A percentile compares a stretch with the other conserved stretches of the same genome.
These are phyloP conservation scores for Haplosporangium sp. DNA, from an alignment of 371 early-diverging fungal species.

Conservation along the genomic window DNA sequence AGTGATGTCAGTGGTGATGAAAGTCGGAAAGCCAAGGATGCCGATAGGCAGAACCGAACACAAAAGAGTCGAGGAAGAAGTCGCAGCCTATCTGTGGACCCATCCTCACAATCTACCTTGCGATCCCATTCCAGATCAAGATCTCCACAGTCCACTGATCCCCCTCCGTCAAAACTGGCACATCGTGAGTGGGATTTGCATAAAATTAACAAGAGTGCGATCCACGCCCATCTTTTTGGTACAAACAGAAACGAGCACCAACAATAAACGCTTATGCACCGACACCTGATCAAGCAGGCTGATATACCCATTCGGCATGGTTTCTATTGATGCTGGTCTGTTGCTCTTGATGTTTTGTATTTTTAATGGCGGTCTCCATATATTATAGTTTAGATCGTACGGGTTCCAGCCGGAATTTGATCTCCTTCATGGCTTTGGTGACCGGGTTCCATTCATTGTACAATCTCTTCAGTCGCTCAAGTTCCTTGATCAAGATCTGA, in stretches of 20 bases:
- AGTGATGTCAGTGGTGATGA: neutral
- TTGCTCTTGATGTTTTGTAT: neutral
- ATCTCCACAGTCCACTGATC: neutral
- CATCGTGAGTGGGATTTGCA: slow-evolving; percentile 48
- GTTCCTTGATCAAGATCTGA: slow-evolving; percentile 64
- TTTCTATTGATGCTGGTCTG: no score
- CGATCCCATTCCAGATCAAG: slow-evolving; percentile 1
- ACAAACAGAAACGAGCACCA: neutral
- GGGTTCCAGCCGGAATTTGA: slow-evolving; percentile 89
- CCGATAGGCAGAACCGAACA: no score
- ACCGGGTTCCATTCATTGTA: slow-evolving; percentile 86
- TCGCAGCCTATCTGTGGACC: no score
- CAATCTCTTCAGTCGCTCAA: slow-evolving; percentile 66
- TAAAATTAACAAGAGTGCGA: slow-evolving; percentile 34
- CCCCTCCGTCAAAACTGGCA: slow-evolving; percentile 4
- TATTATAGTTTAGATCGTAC: slow-evolving; percentile 54
- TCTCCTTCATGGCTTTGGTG: slow-evolving; percentile 75
- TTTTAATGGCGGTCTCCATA: neutral
- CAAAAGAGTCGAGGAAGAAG: no score
- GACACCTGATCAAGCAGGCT: neutral
- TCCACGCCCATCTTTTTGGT: slow-evolving; percentile 15
- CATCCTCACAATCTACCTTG: neutral
- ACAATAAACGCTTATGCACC: neutral
- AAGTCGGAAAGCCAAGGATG: no score
- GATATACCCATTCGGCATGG: neutral